Evolutionary conservation across 2,329 filamentous ascomycete species (phyloP).

Genomic region (Xylaria sp.): DNA sequence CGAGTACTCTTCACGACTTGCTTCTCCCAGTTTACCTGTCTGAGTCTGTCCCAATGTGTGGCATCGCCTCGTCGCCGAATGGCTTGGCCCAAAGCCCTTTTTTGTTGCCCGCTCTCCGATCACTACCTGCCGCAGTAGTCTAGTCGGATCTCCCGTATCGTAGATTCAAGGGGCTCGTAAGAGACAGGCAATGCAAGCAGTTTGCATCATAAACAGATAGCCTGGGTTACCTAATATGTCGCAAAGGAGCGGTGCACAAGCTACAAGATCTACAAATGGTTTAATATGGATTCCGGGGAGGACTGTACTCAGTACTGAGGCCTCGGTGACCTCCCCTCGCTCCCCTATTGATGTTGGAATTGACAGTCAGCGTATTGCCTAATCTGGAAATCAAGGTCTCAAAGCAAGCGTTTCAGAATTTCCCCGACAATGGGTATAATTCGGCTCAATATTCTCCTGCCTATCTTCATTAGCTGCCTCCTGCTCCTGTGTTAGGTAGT

Average conservation of each 20-base stretch:
- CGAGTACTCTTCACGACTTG: background rate
- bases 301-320: conserved; percentile 8
- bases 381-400: conserved; percentile 35
- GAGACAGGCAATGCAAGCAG: conserved; percentile 22
- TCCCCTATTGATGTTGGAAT: conserved; percentile 34
- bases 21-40: conserved; percentile 10
- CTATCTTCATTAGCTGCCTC: conserved; percentile 31
- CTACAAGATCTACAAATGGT: background rate
- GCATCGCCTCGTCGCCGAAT: conserved; percentile 8
- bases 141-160: conserved; percentile 14
- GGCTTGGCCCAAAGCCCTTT: conserved; percentile 4
- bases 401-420: conserved; percentile 44
- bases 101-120: conserved; percentile 29
- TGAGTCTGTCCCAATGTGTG: conserved; percentile 8
- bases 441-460: conserved; percentile 24
- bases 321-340: background rate
- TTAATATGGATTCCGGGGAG: background rate
- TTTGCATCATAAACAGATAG: background rate
- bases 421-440: conserved; percentile 29
- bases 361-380: conserved; percentile 40
- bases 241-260: conserved; percentile 6
- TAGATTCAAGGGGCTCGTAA: conserved; percentile 27
- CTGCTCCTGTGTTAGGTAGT: conserved; percentile 12
- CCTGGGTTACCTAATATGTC: background rate
- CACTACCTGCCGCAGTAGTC: background rate